Base-by-base conservation (phyloP, 1,139 yeast genomes). In the Taphrina wiesneri region DNA sequence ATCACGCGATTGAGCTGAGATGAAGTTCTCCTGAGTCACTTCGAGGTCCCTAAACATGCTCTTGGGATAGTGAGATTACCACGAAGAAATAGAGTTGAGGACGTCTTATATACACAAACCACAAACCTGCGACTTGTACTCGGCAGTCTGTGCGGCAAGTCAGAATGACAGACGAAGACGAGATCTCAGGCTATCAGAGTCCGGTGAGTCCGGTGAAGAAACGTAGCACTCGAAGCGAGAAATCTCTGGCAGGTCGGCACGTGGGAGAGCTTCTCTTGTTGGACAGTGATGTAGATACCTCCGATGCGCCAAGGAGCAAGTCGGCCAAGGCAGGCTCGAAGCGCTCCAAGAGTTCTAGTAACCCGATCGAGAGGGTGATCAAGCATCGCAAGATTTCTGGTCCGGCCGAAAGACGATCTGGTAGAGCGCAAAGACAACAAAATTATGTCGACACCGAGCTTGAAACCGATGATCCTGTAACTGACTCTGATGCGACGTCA, bases 151-250 rank as follows among this genome's bases (percentile, higher is more conserved):
- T 30, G 9, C 11, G 9, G 34, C 34, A 30, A 11, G 34, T 19
- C 43, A 19, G 5, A n/a, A 54, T 54, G 59, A 54, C 46, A 7
- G 49, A 45, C 26, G 28, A 32, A 17, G 59, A 54, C 17, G 59
- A 54, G 17, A 39, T 54, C n/a, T 36, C 49, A 13, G 26, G 9
- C 23, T n/a, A 6, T 17, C 32, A 32, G 15, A 26, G 45, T 34
- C 49, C 32, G 21, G 32, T 39, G 32, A 30, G 19, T 13, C 1
- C 36, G 2, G 21, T n/a, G 13, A 45, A 45, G 59, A 36, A 54
- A 34, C 46, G 59, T 4, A 39, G 36, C 23, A 54, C 59, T 1
- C 59, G 59, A n/a, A 54, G 59, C 23, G 59, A 39, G 15, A 28
- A 21, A 23, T 21, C 30, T 25, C 36, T 54, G n/a, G 49, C 49